phyloP scores from a whole-genome alignment of 1,139 yeast genomes.

The Pneumocystis canis region DNA sequence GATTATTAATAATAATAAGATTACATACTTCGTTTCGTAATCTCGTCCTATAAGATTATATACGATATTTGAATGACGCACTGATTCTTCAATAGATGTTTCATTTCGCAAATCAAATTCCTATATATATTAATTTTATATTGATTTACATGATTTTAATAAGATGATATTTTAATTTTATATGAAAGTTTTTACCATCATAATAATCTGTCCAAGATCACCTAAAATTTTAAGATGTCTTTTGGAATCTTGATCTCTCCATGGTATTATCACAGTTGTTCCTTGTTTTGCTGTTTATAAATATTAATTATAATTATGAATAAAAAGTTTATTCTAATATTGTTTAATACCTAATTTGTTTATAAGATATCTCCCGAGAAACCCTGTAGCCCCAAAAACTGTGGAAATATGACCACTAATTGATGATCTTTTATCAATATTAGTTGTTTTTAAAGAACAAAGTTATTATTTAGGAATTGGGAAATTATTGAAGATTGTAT shows the following conservation, averaged over 20 bases:
- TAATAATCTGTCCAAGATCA: slow-evolving; percentile 62
- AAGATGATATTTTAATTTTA: background rate
- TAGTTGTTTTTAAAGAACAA: background rate
- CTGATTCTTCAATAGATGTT: slow-evolving; percentile 61
- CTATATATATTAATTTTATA: slow-evolving; percentile 31
- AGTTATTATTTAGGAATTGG: background rate
- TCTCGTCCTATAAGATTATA: slow-evolving; percentile 70
- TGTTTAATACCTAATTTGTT: slow-evolving; percentile 35
- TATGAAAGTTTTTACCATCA: slow-evolving; percentile 2
- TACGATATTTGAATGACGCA: slow-evolving; percentile 71
- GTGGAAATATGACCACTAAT: slow-evolving; percentile 87
- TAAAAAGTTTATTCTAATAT: background rate
- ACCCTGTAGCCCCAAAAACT: slow-evolving; percentile 73
- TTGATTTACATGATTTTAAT: slow-evolving; percentile 23
- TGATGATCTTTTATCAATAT: slow-evolving; percentile 39
- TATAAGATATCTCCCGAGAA: slow-evolving; percentile 58
- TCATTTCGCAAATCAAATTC: slow-evolving; percentile 74
- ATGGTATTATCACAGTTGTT: slow-evolving; percentile 62
- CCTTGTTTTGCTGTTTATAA: slow-evolving; percentile 49
- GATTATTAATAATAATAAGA: background rate
- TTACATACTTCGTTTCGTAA: slow-evolving; percentile 46
- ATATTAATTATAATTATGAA: slow-evolving; percentile 5
- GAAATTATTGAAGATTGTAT: background rate
- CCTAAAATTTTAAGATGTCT: slow-evolving; percentile 73
- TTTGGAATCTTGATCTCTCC: slow-evolving; percentile 63